Evolutionary conservation across 257 asterid species (phyloP).

Genomic region (Solanum paucissectum): DNA sequence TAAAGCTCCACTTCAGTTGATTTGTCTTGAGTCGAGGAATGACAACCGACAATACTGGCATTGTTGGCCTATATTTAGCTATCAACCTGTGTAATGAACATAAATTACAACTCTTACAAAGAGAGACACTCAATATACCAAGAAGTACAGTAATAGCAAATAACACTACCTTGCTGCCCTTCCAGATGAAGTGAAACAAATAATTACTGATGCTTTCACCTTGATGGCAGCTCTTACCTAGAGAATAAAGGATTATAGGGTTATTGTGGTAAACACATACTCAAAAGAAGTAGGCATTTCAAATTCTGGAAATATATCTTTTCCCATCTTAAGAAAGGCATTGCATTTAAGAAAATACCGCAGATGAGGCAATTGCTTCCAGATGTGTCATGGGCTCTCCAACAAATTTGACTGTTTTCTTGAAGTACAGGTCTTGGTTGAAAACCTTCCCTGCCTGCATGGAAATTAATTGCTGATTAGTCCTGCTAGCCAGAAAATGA

Average conservation of each 20-base stretch:
- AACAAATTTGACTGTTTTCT: constrained; percentile 51
- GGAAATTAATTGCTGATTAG: not conserved
- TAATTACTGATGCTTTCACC: constrained; percentile 89
- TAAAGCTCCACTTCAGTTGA: constrained; percentile 83
- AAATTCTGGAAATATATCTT: not conserved
- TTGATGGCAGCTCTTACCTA: constrained; percentile 94
- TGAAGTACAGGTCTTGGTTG: constrained; percentile 77
- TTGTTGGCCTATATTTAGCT: constrained; percentile 89
- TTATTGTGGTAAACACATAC: not conserved
- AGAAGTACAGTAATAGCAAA: not conserved
- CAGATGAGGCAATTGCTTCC: constrained; percentile 87
- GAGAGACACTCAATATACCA: not conserved
- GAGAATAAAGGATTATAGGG: not conserved
- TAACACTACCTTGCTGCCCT: constrained; percentile 71
- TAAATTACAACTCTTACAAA: not conserved
- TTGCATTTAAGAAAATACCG: constrained; percentile 27
- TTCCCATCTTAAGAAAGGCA: not conserved
- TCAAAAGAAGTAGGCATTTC: not conserved
- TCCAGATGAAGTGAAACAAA: constrained; percentile 89
- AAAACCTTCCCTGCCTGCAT: constrained; percentile 83
- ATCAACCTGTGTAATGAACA: constrained; percentile 44
- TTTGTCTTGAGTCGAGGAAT: constrained; percentile 92
- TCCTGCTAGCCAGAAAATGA: not conserved
- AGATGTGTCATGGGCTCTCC: constrained; percentile 93
- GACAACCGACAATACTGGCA: constrained; percentile 88